Conservation (phyloP, 139 green algal genomes). For the Picochlorum sp. region DNA sequence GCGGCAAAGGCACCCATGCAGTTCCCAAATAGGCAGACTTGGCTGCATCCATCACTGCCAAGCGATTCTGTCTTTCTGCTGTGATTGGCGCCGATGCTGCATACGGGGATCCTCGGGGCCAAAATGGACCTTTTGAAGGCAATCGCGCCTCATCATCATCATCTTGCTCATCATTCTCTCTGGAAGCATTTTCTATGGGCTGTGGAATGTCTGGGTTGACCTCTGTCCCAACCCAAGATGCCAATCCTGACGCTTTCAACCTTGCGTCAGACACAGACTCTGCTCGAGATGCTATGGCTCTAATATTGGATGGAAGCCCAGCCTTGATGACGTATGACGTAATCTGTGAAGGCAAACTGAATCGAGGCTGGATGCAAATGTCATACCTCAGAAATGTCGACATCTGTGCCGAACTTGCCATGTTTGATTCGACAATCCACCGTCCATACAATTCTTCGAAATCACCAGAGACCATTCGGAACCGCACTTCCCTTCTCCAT, state of each 20-base stretch:
- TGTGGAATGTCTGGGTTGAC: slow-evolving; percentile 19
- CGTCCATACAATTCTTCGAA: slow-evolving; percentile 41
- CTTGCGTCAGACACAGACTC: slow-evolving; percentile 21
- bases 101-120: slow-evolving; percentile 12
- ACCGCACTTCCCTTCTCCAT: slow-evolving; percentile 30
- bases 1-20: slow-evolving; percentile 31
- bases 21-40: slow-evolving; percentile 30
- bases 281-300: slow-evolving; percentile 27
- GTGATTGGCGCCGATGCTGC: slow-evolving; percentile 19
- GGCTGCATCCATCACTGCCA: neutral
- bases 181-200: too few species aligned
- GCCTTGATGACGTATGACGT: slow-evolving; percentile 35
- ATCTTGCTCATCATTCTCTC: too few species aligned
- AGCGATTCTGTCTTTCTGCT: slow-evolving; percentile 8
- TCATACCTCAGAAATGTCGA: slow-evolving; percentile 42
- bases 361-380: slow-evolving; percentile 27
- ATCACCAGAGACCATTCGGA: slow-evolving; percentile 34
- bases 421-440: slow-evolving; percentile 41
- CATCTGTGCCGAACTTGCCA: slow-evolving; percentile 12
- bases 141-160: slow-evolving; percentile 8
- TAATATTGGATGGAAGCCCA: slow-evolving; percentile 46
- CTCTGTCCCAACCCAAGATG: slow-evolving; percentile 23
- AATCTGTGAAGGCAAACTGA: slow-evolving; percentile 29
- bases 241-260: slow-evolving; percentile 11
- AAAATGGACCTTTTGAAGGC: slow-evolving; percentile 27